Evolutionary conservation across 192 early-diverging fungal species (phyloP).

Genomic region (Backusella liffmaniae): DNA sequence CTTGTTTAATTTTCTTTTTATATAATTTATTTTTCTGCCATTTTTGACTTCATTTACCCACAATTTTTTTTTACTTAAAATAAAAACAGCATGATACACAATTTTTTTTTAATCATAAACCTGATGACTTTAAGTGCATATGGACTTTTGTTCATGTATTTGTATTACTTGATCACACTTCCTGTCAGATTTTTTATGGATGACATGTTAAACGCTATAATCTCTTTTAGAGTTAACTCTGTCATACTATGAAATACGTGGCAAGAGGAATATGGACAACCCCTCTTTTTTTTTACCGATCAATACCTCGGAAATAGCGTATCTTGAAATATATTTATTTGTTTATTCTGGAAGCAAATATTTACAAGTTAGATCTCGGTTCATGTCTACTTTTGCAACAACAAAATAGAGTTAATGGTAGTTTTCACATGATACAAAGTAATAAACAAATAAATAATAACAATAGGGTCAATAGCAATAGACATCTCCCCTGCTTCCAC

Average conservation of each 20-base stretch:
- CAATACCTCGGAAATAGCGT: too few species aligned
- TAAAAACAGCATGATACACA: not conserved
- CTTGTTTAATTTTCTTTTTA: conserved; percentile 1
- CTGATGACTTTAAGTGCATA: not conserved
- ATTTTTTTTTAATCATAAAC: not conserved
- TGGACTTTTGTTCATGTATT: not conserved
- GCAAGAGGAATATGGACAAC: not conserved
- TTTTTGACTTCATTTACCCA: not conserved
- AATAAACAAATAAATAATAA: too few species aligned
- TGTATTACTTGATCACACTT: not conserved
- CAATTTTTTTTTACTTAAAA: not conserved
- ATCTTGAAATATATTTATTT: too few species aligned
- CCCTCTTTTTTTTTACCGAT: too few species aligned
- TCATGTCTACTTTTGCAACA: too few species aligned
- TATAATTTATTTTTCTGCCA: not conserved
- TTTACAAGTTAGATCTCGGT: too few species aligned
- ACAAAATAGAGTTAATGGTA: too few species aligned
- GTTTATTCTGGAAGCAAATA: too few species aligned
- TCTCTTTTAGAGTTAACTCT: not conserved
- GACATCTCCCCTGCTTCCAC: too few species aligned
- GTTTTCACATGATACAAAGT: too few species aligned
- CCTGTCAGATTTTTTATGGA: not conserved
- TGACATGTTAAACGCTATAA: not conserved
- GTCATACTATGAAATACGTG: not conserved
- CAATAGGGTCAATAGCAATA: too few species aligned